Evolutionary conservation across 306 rosid genomes (phyloP).

Genomic region (Clitoria ternatea): DNA sequence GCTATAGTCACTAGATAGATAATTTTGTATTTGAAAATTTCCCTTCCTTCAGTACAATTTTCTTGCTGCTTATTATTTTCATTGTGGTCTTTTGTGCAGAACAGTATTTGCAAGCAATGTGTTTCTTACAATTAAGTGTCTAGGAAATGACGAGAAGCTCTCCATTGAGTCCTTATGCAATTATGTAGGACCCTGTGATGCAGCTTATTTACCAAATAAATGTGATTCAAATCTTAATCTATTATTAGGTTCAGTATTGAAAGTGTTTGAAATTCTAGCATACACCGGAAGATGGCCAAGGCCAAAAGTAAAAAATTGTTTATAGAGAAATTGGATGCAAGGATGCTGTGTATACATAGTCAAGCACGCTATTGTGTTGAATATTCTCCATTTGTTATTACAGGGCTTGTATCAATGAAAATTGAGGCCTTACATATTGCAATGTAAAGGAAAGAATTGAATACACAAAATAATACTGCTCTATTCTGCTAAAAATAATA

Average conservation of each 20-base stretch:
- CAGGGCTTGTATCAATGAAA: constrained; percentile 30
- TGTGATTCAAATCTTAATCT: constrained; percentile 15
- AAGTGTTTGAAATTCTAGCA: constrained; percentile 13
- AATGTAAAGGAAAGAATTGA: neutral
- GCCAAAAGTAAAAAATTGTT: constrained; percentile 34
- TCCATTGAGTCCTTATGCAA: constrained; percentile 40
- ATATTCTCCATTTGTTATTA: constrained; percentile 32
- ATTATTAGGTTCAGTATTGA: constrained; percentile 18
- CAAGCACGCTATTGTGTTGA: constrained; percentile 26
- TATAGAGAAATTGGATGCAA: constrained; percentile 40
- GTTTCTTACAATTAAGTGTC: constrained; percentile 36
- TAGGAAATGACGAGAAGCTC: constrained; percentile 39
- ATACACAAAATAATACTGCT: neutral
- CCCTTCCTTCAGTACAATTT: neutral
- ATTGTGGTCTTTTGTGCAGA: constrained; percentile 30
- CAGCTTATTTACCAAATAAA: constrained; percentile 30
- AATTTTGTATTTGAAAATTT: neutral
- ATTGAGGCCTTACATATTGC: constrained; percentile 26
- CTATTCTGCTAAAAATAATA: constrained; percentile 13
- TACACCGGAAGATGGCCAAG: constrained; percentile 20
- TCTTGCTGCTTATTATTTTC: neutral
- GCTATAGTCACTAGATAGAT: too few species aligned
- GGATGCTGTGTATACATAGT: constrained; percentile 48
- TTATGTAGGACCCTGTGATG: constrained; percentile 30
- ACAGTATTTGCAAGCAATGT: constrained; percentile 43